Base-by-base conservation (phyloP, 331 rosid genomes). In the Malus hybrid region DNA sequence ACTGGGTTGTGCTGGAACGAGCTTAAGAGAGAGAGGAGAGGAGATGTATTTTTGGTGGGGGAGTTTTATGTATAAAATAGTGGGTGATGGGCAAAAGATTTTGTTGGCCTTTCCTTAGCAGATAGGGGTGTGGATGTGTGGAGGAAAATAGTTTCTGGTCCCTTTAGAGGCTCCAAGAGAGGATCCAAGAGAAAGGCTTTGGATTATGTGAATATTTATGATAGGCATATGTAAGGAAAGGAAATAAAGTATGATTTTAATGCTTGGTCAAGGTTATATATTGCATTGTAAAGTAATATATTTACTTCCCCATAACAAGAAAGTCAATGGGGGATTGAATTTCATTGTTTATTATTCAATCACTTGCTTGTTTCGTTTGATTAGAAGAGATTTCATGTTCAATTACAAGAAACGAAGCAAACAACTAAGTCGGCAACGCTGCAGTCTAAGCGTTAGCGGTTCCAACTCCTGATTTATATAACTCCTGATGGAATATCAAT, bases 81-180 rank as follows among this genome's bases (percentile, higher is more conserved):
- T 72, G 83, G 82, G 72, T 82, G 90, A 62, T 79, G 82, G 75
- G 54, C 76, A 77, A 24, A 70, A 31, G 56, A 33, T 0, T 55
- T 20, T 71, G 67, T 83, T 87, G 96, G 88, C 95, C 85, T 83
- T 90, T 90, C 83, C 82, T 74, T 74, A 85, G 82, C 69, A 76
- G 97, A 94, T 90, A 90, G 95, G 97, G 90, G 78, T 52, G 65
- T 44, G 75, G 54, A 67, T 77, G 88, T 72, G 94, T 88, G 99
- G 91, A 83, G 86, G 95, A 87, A 80, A 89, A 28, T 80, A 28
- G 84, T 57, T 71, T 79, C 81, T 83, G 85, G 88, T 74, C 88
- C 82, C 76, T 90, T 77, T 27, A 73, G 85, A 75, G 65, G 70
- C 83, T 42, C 46, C 46, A 42, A 42, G 46, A 42, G 46, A 39